phyloP scores from a whole-genome alignment of 345 rosid species.

The Ricinus communis region DNA sequence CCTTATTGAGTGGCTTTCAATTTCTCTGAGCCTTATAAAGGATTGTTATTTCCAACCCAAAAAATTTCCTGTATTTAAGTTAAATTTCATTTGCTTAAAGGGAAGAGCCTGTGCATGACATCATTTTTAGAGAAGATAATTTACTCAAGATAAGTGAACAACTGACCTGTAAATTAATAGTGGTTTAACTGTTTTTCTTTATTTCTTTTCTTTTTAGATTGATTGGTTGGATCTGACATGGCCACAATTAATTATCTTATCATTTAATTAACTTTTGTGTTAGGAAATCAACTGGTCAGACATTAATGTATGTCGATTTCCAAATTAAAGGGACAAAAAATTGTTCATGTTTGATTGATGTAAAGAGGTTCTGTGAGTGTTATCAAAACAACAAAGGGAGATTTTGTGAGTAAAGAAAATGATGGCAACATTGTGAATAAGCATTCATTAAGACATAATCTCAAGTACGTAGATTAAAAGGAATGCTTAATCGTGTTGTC shows the following conservation, averaged over 20 bases:
- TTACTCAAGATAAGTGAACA: background rate
- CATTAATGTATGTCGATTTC: background rate
- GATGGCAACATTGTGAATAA: background rate
- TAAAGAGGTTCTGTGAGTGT: background rate
- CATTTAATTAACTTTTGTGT: constrained; percentile 14
- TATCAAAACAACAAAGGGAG: no score
- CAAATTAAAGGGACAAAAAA: constrained; percentile 11
- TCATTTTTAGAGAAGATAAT: background rate
- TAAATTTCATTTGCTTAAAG: no score
- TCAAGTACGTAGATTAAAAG: constrained; percentile 21
- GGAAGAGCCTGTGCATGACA: background rate
- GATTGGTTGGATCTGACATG: constrained; percentile 31
- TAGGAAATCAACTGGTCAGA: background rate
- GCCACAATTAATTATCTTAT: constrained; percentile 23
- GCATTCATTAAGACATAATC: constrained; percentile 6
- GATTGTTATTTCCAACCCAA: background rate
- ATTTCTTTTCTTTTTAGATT: background rate
- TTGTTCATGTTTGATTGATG: constrained; percentile 13
- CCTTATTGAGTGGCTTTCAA: constrained; percentile 19
- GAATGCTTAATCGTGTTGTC: constrained; percentile 14
- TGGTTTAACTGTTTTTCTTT: background rate
- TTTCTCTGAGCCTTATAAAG: background rate
- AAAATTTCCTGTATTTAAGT: no score
- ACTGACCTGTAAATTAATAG: constrained; percentile 1
- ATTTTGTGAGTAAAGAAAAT: background rate